Evolutionary conservation across 345 rosid species (phyloP).

Genomic region (Eucalyptus rudis): DNA sequence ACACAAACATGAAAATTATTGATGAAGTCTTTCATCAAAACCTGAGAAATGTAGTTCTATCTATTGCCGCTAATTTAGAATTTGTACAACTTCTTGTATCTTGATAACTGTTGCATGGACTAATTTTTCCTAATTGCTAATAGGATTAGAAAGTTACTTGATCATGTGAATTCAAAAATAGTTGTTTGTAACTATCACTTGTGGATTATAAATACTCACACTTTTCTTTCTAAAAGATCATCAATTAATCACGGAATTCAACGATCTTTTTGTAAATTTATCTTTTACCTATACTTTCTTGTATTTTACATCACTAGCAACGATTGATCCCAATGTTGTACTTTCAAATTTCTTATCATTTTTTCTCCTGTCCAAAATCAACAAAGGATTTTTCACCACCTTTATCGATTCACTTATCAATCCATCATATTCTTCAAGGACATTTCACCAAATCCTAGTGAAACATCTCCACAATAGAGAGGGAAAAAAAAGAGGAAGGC

Average conservation of each 20-base stretch:
- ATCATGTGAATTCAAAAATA: not conserved
- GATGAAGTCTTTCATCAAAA: not conserved
- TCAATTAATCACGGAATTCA: no score
- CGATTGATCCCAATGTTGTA: not conserved
- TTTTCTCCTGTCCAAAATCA: not conserved
- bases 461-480: not conserved
- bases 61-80: not conserved
- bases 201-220: not conserved
- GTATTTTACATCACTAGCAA: not conserved
- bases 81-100: not conserved
- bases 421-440: not conserved
- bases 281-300: not conserved
- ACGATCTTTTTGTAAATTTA: not conserved
- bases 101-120: not conserved
- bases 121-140: not conserved
- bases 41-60: not conserved
- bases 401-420: not conserved
- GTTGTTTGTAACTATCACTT: not conserved
- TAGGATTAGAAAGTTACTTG: not conserved
- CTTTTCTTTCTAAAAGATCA: not conserved
- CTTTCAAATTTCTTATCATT: not conserved
- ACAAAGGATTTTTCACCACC: not conserved
- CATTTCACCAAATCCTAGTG: not conserved
- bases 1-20: rapidly evolving
- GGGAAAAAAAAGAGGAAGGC: not conserved